Evolutionary conservation across 1,284 basidiomycete species (phyloP).

Genomic region (Trichosporon faecale): DNA sequence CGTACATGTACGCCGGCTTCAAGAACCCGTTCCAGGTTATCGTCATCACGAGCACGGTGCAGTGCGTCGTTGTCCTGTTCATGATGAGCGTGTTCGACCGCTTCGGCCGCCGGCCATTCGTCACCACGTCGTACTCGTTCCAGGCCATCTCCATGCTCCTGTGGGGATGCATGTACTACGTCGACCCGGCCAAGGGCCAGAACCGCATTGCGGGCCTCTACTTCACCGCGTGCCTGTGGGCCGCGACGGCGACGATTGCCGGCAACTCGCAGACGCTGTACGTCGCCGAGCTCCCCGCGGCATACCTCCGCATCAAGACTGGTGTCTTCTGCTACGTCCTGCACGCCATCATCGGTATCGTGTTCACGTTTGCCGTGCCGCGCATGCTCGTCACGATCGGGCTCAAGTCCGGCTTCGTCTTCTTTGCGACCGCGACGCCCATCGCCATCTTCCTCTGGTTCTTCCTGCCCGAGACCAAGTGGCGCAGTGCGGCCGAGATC

Average conservation of each 20-base stretch:
- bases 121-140: slow-evolving; percentile 9
- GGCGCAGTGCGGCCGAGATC: slow-evolving; percentile 35
- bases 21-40: slow-evolving; percentile 1
- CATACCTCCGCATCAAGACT: slow-evolving; percentile 30
- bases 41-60: slow-evolving; percentile 7
- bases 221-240: slow-evolving; percentile 22
- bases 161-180: slow-evolving; percentile 8
- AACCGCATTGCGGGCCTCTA: not conserved
- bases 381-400: slow-evolving; percentile 28
- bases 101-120: not conserved
- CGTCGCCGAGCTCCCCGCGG: slow-evolving; percentile 31
- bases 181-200: not conserved
- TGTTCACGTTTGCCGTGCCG: slow-evolving; percentile 24
- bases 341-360: slow-evolving; percentile 5
- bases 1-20: not conserved
- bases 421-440: slow-evolving; percentile 26
- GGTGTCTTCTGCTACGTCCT: slow-evolving; percentile 14
- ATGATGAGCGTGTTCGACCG: slow-evolving; percentile 9
- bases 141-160: slow-evolving; percentile 13
- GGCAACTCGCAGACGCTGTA: slow-evolving; percentile 29
- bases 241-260: slow-evolving; percentile 23
- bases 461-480: slow-evolving; percentile 35
- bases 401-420: slow-evolving; percentile 30
- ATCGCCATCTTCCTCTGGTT: slow-evolving; percentile 30
- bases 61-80: slow-evolving; percentile 1